A percentile compares a stretch with the other conserved stretches of the same genome.
phyloP scores from a whole-genome alignment of 2,329 filamentous ascomycete genomes.

The Arachnomyces sp. region DNA sequence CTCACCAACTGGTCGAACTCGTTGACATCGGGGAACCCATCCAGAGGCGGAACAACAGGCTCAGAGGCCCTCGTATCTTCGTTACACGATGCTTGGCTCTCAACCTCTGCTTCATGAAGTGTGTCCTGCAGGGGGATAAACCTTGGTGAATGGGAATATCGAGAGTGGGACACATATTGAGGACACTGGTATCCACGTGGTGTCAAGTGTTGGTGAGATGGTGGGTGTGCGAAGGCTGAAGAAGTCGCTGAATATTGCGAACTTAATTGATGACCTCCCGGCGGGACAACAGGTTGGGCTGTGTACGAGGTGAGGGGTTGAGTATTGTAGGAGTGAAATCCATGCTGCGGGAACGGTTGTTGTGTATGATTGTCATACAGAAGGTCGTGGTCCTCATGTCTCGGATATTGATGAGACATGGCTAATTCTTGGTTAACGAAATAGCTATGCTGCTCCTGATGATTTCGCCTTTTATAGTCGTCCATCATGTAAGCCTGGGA shows the following conservation, averaged over 20 bases:
- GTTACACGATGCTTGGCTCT: conserved; percentile 38
- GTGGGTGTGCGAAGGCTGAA: conserved; percentile 23
- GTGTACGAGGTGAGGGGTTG: conserved; percentile 29
- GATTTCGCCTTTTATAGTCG: conserved; percentile 31
- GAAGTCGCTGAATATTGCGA: conserved; percentile 25
- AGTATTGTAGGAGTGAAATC: conserved; percentile 30
- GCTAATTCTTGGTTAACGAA: conserved; percentile 20
- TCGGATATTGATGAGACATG: conserved; percentile 21
- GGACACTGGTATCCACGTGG: conserved; percentile 24
- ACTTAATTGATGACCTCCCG: conserved; percentile 23
- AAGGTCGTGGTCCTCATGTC: conserved; percentile 18
- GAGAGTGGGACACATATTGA: conserved; percentile 25
- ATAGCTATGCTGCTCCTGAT: conserved; percentile 28
- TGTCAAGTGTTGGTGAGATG: conserved; percentile 22
- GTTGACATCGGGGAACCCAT: conserved; percentile 38
- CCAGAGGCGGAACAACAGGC: conserved; percentile 33
- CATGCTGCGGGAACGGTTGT: conserved; percentile 19
- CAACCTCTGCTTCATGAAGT: conserved; percentile 30
- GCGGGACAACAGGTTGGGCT: conserved; percentile 23
- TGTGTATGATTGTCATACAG: conserved; percentile 16
- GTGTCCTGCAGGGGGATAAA: conserved; percentile 29
- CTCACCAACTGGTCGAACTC: conserved; percentile 40
- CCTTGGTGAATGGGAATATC: conserved; percentile 25
- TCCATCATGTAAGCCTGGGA: conserved; percentile 25
- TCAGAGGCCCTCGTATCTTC: conserved; percentile 37